phyloP scores from a whole-genome alignment of 495 filamentous ascomycete genomes.

The Neurospora sp. region DNA sequence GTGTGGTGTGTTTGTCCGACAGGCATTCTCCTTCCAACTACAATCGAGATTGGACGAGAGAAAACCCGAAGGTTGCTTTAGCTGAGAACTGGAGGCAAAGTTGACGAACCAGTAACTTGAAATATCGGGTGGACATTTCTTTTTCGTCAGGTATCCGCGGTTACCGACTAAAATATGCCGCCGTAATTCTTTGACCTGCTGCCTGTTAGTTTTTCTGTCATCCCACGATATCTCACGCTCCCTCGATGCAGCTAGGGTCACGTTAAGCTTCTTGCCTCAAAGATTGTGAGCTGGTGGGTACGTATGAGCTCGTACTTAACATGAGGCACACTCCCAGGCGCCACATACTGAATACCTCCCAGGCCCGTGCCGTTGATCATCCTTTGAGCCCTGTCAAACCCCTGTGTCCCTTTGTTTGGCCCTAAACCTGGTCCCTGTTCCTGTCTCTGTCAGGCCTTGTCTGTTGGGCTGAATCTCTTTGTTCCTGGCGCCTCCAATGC shows the following conservation, averaged over 20 bases:
- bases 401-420: background rate
- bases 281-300: background rate
- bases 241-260: background rate
- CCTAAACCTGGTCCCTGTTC: background rate
- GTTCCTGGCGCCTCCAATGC: background rate
- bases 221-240: background rate
- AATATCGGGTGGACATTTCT: background rate
- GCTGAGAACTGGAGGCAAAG: background rate
- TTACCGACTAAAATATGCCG: background rate
- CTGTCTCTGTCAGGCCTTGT: background rate
- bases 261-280: background rate
- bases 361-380: background rate
- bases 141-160: background rate
- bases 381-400: background rate
- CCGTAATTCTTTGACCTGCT: background rate
- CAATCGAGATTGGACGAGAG: background rate
- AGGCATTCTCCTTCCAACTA: background rate
- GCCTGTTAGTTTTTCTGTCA: background rate
- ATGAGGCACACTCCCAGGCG: background rate
- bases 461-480: background rate
- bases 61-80: background rate
- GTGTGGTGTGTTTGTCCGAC: background rate
- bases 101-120: background rate
- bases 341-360: background rate
- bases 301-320: background rate